Percentiles rank a stretch among this genome's conserved stretches.
Conservation (phyloP, 75 land plant genomes). For the Sequoia sempervirens region DNA sequence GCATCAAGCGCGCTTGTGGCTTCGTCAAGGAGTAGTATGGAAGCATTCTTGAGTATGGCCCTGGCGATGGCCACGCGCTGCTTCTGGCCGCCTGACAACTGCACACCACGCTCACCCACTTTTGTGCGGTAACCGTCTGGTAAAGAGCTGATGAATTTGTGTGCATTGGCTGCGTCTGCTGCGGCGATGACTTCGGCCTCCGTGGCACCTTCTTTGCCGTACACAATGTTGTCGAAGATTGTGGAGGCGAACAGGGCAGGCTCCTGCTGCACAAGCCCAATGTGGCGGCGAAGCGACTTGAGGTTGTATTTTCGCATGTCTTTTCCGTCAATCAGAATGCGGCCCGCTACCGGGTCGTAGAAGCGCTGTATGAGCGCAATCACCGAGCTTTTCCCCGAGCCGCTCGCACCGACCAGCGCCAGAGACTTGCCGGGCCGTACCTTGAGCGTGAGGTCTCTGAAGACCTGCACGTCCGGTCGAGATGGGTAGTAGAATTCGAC, state of each 20-base stretch:
- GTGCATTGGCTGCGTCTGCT: conserved; percentile 75
- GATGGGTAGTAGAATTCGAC: conserved; percentile 83
- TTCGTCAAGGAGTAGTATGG: conserved; percentile 80
- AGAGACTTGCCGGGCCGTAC: conserved; percentile 81
- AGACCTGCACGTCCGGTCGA: conserved; percentile 72
- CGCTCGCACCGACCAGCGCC: conserved; percentile 90
- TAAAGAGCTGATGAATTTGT: conserved; percentile 68
- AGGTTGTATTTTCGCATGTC: conserved; percentile 77
- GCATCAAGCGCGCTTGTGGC: conserved; percentile 90
- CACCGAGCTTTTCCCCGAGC: conserved; percentile 91
- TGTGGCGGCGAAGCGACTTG: conserved; percentile 55
- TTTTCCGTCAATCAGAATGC: conserved; percentile 66
- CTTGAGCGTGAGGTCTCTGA: conserved; percentile 67
- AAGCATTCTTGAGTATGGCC: conserved; percentile 70
- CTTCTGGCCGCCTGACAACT: conserved; percentile 88
- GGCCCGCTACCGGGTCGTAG: conserved; percentile 80
- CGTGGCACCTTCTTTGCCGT: conserved; percentile 64
- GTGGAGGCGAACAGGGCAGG: conserved; percentile 78
- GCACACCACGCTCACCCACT: conserved; percentile 85
- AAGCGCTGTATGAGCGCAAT: conserved; percentile 68
- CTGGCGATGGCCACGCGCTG: conserved; percentile 86
- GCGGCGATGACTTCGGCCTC: conserved; percentile 81
- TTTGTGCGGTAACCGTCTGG: conserved; percentile 77
- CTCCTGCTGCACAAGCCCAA: conserved; percentile 89
- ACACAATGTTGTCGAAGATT: conserved; percentile 79